phyloP scores from a whole-genome alignment of 106 monocot genomes.

The Agapanthus africanus region DNA sequence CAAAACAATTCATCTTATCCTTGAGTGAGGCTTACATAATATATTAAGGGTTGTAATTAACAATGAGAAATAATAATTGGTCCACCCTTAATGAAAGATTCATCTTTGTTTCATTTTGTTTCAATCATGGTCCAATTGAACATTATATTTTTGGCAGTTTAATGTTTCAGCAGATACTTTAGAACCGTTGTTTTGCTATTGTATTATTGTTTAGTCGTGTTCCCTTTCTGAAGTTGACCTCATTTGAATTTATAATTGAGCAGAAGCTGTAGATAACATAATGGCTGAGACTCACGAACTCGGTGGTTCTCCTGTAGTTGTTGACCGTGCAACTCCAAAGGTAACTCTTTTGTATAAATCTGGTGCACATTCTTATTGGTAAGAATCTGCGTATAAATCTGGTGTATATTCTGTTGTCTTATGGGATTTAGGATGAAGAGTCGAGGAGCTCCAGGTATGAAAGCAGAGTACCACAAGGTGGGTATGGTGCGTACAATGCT shows the following conservation, averaged over 20 bases:
- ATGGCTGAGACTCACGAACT: conserved; percentile 93
- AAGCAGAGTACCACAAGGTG: conserved; percentile 58
- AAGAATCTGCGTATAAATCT: neutral
- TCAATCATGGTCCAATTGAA: too few relatives aligned
- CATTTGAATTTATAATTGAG: conserved; percentile 19
- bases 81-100: too few relatives aligned
- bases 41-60: too few relatives aligned
- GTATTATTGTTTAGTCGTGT: neutral
- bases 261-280: conserved; percentile 92
- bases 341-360: conserved; percentile 19
- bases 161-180: neutral
- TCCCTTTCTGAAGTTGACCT: neutral
- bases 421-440: conserved; percentile 91
- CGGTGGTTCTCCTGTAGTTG: conserved; percentile 78
- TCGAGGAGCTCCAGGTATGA: conserved; percentile 47
- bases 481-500: conserved; percentile 92
- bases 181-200: neutral
- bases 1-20: too few relatives aligned
- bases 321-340: conserved; percentile 98
- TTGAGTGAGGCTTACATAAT: too few relatives aligned
- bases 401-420: too few relatives aligned
- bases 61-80: too few relatives aligned
- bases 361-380: neutral
- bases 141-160: too few relatives aligned
- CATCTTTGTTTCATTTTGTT: too few relatives aligned